Conservation (phyloP, 2,329 filamentous ascomycete genomes). For the Cryphonectria carpinicola region DNA sequence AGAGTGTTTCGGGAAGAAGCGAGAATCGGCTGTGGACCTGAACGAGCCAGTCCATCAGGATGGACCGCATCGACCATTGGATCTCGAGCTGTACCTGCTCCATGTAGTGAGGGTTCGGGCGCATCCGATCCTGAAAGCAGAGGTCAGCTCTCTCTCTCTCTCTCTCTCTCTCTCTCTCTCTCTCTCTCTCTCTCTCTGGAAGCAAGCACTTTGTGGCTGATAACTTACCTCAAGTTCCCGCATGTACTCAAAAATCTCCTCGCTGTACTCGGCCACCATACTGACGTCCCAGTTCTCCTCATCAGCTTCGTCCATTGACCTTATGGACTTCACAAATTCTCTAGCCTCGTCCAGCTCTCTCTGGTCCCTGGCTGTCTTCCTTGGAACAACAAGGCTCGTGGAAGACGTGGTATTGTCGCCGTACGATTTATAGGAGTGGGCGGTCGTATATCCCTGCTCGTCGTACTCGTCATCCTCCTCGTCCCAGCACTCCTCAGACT, state of each 20-base stretch:
- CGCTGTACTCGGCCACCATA: constrained; percentile 96
- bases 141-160: constrained; percentile 32
- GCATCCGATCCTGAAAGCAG: constrained; percentile 41
- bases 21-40: constrained; percentile 93
- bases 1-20: constrained; percentile 91
- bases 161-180: neutral
- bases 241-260: constrained; percentile 96
- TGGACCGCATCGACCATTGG: constrained; percentile 97
- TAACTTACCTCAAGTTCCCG: constrained; percentile 76
- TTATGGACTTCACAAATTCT: constrained; percentile 66
- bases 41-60: constrained; percentile 97
- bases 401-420: constrained; percentile 62
- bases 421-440: constrained; percentile 75
- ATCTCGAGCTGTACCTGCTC: constrained; percentile 88
- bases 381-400: constrained; percentile 70
- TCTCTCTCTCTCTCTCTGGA: too few relatives aligned
- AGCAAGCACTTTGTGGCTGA: neutral
- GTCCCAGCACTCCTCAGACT: constrained; percentile 76
- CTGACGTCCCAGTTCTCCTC: constrained; percentile 93
- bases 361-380: constrained; percentile 68
- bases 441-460: constrained; percentile 75
- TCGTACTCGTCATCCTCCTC: constrained; percentile 77
- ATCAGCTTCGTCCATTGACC: constrained; percentile 75
- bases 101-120: constrained; percentile 94
- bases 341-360: constrained; percentile 73